phyloP scores from a whole-genome alignment of 1,284 basidiomycete genomes.

The Irpex sp. region DNA sequence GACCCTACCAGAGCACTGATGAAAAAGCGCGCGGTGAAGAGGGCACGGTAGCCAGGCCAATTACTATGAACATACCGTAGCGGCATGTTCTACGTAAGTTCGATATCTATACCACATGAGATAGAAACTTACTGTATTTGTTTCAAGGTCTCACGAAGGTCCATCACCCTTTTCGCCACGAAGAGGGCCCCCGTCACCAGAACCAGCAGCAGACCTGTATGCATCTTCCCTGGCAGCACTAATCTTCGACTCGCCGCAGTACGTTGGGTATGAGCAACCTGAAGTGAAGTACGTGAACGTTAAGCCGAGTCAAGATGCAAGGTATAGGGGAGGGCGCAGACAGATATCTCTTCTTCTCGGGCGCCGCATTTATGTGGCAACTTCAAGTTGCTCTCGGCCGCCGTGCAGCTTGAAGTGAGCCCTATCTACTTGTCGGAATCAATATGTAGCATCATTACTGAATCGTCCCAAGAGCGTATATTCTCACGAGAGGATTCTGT shows the following conservation, averaged over 20 bases:
- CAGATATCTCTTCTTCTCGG: too few relatives aligned
- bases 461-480: too few relatives aligned
- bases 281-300: not conserved
- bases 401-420: too few relatives aligned
- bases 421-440: too few relatives aligned
- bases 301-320: not conserved
- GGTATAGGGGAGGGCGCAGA: too few relatives aligned
- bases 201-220: not conserved
- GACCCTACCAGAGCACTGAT: not conserved
- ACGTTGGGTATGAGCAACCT: too few relatives aligned
- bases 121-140: not conserved
- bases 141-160: not conserved
- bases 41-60: not conserved
- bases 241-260: not conserved
- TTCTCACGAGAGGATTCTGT: too few relatives aligned
- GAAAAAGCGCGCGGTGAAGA: not conserved
- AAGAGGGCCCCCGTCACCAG: not conserved
- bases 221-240: not conserved
- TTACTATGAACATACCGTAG: not conserved
- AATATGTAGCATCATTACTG: too few relatives aligned
- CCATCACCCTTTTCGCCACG: not conserved
- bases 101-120: not conserved
- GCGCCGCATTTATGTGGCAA: too few relatives aligned
- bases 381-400: too few relatives aligned
- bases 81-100: not conserved